Conservation (phyloP, 2,329 filamentous ascomycete species). For the Trichoderma harzianum region DNA sequence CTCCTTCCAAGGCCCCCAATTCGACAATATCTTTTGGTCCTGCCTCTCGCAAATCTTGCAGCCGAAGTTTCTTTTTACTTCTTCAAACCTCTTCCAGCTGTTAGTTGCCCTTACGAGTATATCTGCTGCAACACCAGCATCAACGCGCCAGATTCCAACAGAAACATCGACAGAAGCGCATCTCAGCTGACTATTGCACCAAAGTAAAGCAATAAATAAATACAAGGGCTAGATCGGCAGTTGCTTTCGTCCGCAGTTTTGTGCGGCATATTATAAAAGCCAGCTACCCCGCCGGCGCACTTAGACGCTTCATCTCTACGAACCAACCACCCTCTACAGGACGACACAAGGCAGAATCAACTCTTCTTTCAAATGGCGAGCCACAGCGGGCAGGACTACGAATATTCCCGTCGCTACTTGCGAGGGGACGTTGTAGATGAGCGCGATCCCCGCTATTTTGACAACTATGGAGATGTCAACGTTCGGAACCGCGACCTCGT, state of each 20-base stretch:
- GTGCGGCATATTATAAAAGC: slow-evolving; percentile 12
- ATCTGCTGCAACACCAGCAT: background rate
- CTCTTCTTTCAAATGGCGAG: slow-evolving; percentile 34
- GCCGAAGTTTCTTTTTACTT: background rate
- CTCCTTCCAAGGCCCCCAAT: slow-evolving; percentile 16
- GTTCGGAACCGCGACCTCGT: slow-evolving; percentile 52
- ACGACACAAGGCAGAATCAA: background rate
- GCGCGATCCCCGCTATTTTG: slow-evolving; percentile 51
- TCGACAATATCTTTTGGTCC: slow-evolving; percentile 14
- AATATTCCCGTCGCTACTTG: slow-evolving; percentile 47
- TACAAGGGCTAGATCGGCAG: background rate
- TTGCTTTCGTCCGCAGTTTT: background rate
- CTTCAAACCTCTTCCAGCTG: background rate
- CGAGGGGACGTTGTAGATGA: slow-evolving; percentile 53
- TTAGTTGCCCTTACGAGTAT: background rate
- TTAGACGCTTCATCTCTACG: background rate
- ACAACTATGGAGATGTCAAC: slow-evolving; percentile 39
- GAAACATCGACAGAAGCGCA: background rate
- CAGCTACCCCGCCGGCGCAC: slow-evolving; percentile 15
- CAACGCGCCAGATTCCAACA: background rate
- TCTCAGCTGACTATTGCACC: background rate
- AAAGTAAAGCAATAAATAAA: background rate
- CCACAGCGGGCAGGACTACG: slow-evolving; percentile 55
- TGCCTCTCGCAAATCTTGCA: background rate
- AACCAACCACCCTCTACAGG: background rate